Conservation (phyloP, 345 rosid species). For the Linum trigynum region DNA sequence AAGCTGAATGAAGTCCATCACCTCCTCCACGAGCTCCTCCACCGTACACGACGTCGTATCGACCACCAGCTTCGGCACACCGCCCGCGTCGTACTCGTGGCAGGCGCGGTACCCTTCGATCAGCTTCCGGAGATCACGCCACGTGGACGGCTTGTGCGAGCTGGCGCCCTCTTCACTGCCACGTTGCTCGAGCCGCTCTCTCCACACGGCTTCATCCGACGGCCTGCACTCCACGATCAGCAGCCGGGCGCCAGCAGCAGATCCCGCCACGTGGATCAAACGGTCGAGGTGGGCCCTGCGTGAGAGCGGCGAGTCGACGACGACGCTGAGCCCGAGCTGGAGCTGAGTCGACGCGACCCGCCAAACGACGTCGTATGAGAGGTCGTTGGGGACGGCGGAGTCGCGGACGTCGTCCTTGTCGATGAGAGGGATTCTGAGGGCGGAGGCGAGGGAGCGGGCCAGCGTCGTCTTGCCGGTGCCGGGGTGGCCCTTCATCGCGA, state of each 20-base stretch:
- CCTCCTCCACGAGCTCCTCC: constrained; percentile 23
- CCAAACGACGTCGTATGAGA: constrained; percentile 39
- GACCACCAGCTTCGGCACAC: constrained; percentile 40
- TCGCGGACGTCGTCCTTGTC: constrained; percentile 66
- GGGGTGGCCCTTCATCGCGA: constrained; percentile 73
- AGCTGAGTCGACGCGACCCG: constrained; percentile 47
- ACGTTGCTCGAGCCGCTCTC: constrained; percentile 39
- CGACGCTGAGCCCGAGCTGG: constrained; percentile 38
- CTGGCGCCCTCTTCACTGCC: constrained; percentile 17
- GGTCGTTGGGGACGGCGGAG: constrained; percentile 52
- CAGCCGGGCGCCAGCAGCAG: constrained; percentile 24
- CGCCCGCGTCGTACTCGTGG: constrained; percentile 46
- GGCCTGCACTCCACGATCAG: constrained; percentile 49
- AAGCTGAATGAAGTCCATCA: constrained; percentile 28
- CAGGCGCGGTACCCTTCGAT: constrained; percentile 46
- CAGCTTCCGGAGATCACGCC: constrained; percentile 51
- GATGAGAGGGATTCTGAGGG: constrained; percentile 49
- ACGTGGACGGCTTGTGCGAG: constrained; percentile 63
- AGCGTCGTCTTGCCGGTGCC: constrained; percentile 57
- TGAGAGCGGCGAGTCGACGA: constrained; percentile 59
- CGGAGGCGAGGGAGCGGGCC: constrained; percentile 34
- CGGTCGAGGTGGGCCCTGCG: constrained; percentile 35
- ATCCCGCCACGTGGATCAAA: constrained; percentile 24
- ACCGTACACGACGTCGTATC: constrained; percentile 34
- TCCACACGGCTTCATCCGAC: constrained; percentile 42